Percentiles rank a stretch among this genome's conserved stretches.
Evolutionary conservation across 805 yeast genomes (phyloP).

Genomic region (Wickerhamomyces mucosus): DNA sequence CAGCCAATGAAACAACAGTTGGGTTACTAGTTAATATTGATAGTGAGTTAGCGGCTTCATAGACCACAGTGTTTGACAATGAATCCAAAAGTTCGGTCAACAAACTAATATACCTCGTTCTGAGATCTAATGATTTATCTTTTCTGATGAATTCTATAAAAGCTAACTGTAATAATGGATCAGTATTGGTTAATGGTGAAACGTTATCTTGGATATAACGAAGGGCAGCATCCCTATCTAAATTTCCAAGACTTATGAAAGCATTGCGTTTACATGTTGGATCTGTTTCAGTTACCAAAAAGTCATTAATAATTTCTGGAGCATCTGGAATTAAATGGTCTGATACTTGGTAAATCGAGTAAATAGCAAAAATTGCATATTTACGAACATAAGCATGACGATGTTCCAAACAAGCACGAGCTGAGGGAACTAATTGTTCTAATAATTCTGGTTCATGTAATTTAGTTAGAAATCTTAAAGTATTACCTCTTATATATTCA

Average conservation of each 20-base stretch:
- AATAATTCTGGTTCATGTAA: constrained; percentile 86
- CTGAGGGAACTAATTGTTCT: constrained; percentile 92
- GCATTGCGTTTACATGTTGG: constrained; percentile 95
- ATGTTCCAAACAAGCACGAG: constrained; percentile 84
- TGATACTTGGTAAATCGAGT: constrained; percentile 71
- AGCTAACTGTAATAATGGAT: constrained; percentile 79
- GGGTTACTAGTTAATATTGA: constrained; percentile 55
- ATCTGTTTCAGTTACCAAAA: constrained; percentile 77
- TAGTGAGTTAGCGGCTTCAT: constrained; percentile 85
- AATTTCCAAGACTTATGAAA: constrained; percentile 72
- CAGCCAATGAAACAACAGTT: constrained; percentile 65
- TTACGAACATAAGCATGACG: constrained; percentile 97
- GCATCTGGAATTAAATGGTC: constrained; percentile 93
- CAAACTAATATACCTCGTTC: constrained; percentile 61
- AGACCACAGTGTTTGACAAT: constrained; percentile 62
- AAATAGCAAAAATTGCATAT: constrained; percentile 89
- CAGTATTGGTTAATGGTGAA: constrained; percentile 50
- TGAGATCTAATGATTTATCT: constrained; percentile 61
- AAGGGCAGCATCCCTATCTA: constrained; percentile 80
- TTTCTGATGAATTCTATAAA: constrained; percentile 85
- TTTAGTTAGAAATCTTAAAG: constrained; percentile 84
- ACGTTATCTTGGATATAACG: constrained; percentile 69
- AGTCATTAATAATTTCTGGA: constrained; percentile 67
- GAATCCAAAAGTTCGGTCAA: constrained; percentile 65
- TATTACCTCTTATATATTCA: constrained; percentile 93